Base-by-base conservation (phyloP, 164 flowering plant species). In the Piper longum region DNA sequence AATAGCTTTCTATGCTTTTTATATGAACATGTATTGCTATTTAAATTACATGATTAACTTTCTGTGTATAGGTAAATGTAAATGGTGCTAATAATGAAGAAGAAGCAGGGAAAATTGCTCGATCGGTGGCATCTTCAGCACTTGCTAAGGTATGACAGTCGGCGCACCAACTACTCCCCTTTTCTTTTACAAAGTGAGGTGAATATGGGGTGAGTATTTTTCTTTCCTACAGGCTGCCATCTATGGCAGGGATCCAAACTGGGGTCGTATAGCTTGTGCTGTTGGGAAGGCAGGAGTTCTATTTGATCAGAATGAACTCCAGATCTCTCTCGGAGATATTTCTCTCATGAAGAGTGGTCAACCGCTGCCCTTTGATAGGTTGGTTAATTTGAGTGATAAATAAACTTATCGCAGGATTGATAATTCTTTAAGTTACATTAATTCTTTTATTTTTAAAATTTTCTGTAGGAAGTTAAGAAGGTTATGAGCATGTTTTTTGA, bases 181-280 rank as follows among this genome's bases (percentile, higher is more conserved):
- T 52, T 11, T 62, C 55, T 62, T 48, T 52, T 11, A 45, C 55
- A 18, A 16, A 62, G 14, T 48, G 52, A 48, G 14, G 52, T 48
- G 52, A 14, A 48, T 12, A 48, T 9, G 9, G 3, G 13, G 26
- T 56, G 12, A 18, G 39, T 18, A 17, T 62, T 62, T 18, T 51
- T 56, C 8, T 61, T 62, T n/a, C 62, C 54, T 63, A 56, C 74
- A 93, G 99, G 96, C 99, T 64, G 99, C 99, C 43, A 80, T 91
- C 18, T 88, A 87, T 64, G 99, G 99, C 39, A 80, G 97, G 83
- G 99, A 95, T 71, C 99, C 99, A 61, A 95, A 95, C 62, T 95
- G 99, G 99, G 99, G 99, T 14, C 92, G 99, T 52, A 85, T 95
- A 72, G 99, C 99, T 66, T 85, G 89, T 70, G 95, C 95, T 77